phyloP scores from a whole-genome alignment of 1,284 basidiomycete genomes.

The Flammula alnicola region DNA sequence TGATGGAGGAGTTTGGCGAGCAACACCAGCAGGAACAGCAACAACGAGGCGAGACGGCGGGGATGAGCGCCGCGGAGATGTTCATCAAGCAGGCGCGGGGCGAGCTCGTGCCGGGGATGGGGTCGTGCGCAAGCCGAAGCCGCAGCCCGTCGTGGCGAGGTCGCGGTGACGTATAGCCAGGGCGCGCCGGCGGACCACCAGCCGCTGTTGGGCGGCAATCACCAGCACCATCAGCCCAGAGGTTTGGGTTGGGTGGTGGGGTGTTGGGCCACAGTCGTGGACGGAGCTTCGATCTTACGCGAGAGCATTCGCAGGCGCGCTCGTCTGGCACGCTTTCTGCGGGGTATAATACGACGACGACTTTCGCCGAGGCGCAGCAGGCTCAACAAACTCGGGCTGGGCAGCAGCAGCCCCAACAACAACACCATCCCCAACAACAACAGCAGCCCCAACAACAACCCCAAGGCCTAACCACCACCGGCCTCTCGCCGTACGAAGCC shows the following conservation, averaged over 20 bases:
- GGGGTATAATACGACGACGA: constrained; percentile 5
- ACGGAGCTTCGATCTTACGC: constrained; percentile 14
- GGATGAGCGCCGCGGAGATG: constrained; percentile 62
- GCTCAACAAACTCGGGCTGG: constrained; percentile 4
- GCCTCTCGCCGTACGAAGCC: constrained; percentile 32
- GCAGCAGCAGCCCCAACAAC: constrained; percentile 3
- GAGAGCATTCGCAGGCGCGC: constrained; percentile 11
- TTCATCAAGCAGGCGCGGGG: constrained; percentile 64
- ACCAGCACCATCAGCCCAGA: not conserved
- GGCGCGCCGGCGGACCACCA: constrained; percentile 16
- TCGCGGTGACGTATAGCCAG: constrained; percentile 35
- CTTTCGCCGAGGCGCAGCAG: constrained; percentile 7
- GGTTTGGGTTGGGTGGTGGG: constrained; percentile 2
- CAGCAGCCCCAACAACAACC: constrained; percentile 16
- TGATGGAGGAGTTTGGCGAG: constrained; percentile 38
- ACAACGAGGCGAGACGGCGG: constrained; percentile 36
- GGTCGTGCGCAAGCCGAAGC: constrained; percentile 28
- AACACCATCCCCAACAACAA: constrained; percentile 4
- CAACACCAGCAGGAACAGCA: constrained; percentile 21
- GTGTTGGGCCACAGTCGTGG: constrained; percentile 4
- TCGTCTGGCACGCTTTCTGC: constrained; percentile 9
- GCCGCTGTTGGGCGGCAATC: not conserved
- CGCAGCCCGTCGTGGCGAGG: constrained; percentile 30
- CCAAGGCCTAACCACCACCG: constrained; percentile 21
- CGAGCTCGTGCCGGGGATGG: constrained; percentile 46